phyloP scores from a whole-genome alignment of 2,329 filamentous ascomycete genomes.

The Cladosporium sp. region DNA sequence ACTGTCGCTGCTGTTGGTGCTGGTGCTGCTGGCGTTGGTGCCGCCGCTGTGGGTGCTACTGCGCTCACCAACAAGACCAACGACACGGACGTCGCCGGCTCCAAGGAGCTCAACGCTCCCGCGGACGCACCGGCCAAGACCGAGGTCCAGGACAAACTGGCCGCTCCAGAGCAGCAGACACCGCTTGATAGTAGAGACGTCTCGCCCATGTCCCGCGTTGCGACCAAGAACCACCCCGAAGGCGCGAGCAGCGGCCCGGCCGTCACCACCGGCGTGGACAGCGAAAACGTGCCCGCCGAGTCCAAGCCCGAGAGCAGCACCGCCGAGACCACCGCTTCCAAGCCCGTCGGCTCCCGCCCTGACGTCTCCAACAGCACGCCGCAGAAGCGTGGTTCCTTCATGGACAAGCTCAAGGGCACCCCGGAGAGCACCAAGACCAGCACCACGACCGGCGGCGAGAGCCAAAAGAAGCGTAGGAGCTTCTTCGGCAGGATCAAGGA shows the following conservation, averaged over 20 bases:
- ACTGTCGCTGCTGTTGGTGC: not conserved
- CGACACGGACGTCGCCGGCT: not conserved
- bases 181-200: constrained; percentile 9
- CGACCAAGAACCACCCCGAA: constrained; percentile 10
- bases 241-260: constrained; percentile 1
- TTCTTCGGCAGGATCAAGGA: constrained; percentile 46
- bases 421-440: constrained; percentile 34
- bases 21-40: constrained; percentile 1
- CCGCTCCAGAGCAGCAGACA: constrained; percentile 1
- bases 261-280: constrained; percentile 19
- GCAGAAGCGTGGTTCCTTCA: constrained; percentile 24
- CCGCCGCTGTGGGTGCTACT: not conserved
- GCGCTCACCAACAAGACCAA: constrained; percentile 9
- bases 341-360: constrained; percentile 22
- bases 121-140: constrained; percentile 13
- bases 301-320: constrained; percentile 17
- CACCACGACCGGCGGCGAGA: constrained; percentile 23
- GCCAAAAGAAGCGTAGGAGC: constrained; percentile 44
- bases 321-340: constrained; percentile 21
- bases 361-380: constrained; percentile 21
- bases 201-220: constrained; percentile 11
- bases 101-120: constrained; percentile 13
- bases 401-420: constrained; percentile 29
- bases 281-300: constrained; percentile 24
- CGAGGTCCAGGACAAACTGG: constrained; percentile 2